These are phyloP conservation scores for Grosmannia clavigera DNA, from an alignment of 2,329 filamentous ascomycete species.

Conservation along the genomic window DNA sequence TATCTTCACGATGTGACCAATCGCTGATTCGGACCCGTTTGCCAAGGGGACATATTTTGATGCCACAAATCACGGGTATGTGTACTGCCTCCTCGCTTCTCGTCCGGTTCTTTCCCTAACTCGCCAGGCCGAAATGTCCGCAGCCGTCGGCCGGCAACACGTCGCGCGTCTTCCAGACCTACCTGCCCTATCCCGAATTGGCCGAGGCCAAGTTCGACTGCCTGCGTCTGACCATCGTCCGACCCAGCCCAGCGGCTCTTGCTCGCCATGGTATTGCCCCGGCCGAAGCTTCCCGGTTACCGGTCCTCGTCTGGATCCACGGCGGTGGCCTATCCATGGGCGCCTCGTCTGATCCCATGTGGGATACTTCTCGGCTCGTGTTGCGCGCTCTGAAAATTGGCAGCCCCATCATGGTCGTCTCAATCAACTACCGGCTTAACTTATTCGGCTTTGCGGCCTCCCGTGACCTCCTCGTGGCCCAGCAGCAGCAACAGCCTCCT, in stretches of 20 bases:
- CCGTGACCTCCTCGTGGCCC: background rate
- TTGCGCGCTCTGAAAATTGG: background rate
- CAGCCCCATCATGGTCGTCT: conserved; percentile 3
- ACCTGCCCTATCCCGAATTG: conserved; percentile 3
- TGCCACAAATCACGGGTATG: conserved; percentile 4
- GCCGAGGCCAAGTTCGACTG: conserved; percentile 5
- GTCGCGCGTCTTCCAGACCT: conserved; percentile 1
- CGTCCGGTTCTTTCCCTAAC: background rate
- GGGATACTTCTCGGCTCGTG: conserved; percentile 2
- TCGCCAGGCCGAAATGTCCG: conserved; percentile 2
- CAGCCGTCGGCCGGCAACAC: conserved; percentile 1
- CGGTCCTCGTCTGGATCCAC: conserved; percentile 8
- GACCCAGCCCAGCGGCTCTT: conserved; percentile 1
- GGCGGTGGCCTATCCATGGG: conserved; percentile 3
- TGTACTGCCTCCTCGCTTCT: background rate
- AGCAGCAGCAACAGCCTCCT: background rate
- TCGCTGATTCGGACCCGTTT: conserved; percentile 1
- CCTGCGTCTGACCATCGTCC: conserved; percentile 2
- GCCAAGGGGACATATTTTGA: conserved; percentile 6
- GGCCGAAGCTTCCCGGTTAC: background rate
- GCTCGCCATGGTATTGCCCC: background rate
- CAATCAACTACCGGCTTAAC: conserved; percentile 6
- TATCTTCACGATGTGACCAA: conserved; percentile 3
- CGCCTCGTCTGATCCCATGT: conserved; percentile 2
- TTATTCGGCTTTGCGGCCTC: conserved; percentile 5